These are phyloP conservation scores for Zygosaccharomyces pseudorouxii DNA, from an alignment of 805 yeast genomes.

Conservation along the genomic window DNA sequence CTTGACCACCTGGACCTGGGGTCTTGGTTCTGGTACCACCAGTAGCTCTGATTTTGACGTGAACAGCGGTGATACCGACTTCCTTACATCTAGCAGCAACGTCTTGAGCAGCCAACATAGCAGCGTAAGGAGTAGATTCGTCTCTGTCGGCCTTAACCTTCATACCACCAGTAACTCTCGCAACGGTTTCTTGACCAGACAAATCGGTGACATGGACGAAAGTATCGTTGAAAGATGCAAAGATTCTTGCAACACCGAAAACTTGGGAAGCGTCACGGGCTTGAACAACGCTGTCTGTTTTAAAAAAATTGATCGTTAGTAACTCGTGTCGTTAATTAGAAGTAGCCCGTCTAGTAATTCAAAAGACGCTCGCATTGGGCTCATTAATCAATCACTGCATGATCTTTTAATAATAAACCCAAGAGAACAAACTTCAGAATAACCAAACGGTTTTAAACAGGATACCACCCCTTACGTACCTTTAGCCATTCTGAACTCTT, in stretches of 20 bases:
- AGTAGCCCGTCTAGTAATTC: constrained; percentile 11
- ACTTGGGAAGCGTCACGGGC: constrained; percentile 97
- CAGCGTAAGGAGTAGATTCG: constrained; percentile 99
- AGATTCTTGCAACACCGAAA: constrained; percentile 99
- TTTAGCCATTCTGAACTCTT: constrained; percentile 36
- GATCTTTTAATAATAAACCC: neutral
- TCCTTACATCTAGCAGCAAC: constrained; percentile 98
- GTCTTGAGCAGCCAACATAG: constrained; percentile 99
- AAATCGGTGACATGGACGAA: constrained; percentile 99
- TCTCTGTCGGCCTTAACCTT: constrained; percentile 99
- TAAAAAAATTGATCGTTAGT: constrained; percentile 20
- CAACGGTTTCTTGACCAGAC: constrained; percentile 99
- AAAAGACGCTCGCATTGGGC: constrained; percentile 7
- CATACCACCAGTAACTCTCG: constrained; percentile 99
- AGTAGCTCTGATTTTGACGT: constrained; percentile 99
- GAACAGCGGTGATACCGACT: constrained; percentile 99
- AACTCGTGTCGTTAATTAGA: neutral
- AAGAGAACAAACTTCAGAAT: constrained; percentile 22
- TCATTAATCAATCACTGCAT: neutral
- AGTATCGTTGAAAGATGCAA: constrained; percentile 99
- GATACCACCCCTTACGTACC: constrained; percentile 41
- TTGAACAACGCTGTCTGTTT: constrained; percentile 43
- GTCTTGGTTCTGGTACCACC: constrained; percentile 99
- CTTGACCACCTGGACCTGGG: constrained; percentile 99
- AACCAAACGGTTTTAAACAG: constrained; percentile 38